phyloP scores from a whole-genome alignment of 768 basidiomycete genomes.

The Myochromella boudieri region DNA sequence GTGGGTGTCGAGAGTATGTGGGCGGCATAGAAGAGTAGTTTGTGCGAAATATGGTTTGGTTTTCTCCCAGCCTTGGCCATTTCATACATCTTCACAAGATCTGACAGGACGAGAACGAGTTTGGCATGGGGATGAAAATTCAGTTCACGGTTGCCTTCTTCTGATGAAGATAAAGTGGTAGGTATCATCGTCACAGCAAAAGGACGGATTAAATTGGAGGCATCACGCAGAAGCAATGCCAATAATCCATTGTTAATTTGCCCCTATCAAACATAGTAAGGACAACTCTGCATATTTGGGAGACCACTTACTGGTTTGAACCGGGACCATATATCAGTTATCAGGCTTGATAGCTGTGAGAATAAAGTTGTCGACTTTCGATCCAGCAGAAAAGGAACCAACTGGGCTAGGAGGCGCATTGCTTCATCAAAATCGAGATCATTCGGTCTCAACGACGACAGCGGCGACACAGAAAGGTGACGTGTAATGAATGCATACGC shows the following conservation, averaged over 20 bases:
- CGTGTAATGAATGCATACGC: slow-evolving; percentile 70
- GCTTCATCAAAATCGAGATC: slow-evolving; percentile 48
- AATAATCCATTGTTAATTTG: slow-evolving; percentile 42
- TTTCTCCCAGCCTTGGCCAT: slow-evolving; percentile 4
- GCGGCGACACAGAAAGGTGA: slow-evolving; percentile 56
- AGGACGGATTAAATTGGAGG: slow-evolving; percentile 53
- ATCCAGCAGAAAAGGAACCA: slow-evolving; percentile 67
- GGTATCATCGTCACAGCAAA: slow-evolving; percentile 30
- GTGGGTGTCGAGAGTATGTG: slow-evolving; percentile 53
- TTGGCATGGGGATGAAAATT: slow-evolving; percentile 38
- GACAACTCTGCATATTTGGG: background rate
- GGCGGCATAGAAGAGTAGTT: slow-evolving; percentile 70
- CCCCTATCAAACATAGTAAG: slow-evolving; percentile 25
- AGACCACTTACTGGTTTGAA: slow-evolving; percentile 44
- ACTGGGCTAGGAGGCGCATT: slow-evolving; percentile 43
- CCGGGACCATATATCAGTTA: slow-evolving; percentile 69
- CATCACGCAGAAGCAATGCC: slow-evolving; percentile 56
- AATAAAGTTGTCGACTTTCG: slow-evolving; percentile 57
- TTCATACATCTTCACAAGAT: slow-evolving; percentile 46
- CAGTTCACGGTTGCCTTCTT: slow-evolving; percentile 23
- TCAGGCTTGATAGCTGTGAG: slow-evolving; percentile 45
- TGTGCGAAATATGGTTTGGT: slow-evolving; percentile 48
- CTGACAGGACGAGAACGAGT: slow-evolving; percentile 53
- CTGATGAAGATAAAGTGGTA: slow-evolving; percentile 8
- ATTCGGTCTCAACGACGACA: slow-evolving; percentile 41